phyloP scores from a whole-genome alignment of 73 alveolate genomes.

The Paramecium bursaria region DNA sequence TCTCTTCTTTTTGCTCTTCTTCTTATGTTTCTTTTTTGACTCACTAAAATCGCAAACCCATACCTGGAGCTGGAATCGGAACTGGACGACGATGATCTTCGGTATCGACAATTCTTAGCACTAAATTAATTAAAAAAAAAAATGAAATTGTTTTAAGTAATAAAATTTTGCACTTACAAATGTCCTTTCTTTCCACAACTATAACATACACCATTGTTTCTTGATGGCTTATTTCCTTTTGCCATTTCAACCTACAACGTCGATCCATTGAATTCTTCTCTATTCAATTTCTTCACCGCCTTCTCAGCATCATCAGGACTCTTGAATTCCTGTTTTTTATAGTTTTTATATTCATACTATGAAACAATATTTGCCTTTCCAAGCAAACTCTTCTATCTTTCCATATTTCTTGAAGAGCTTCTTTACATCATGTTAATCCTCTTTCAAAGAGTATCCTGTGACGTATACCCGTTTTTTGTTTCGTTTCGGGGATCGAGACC shows the following conservation, averaged over 20 bases:
- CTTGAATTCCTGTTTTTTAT: slow-evolving; percentile 42
- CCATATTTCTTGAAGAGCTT: slow-evolving; percentile 53
- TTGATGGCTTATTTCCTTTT: slow-evolving; percentile 57
- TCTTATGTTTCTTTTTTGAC: slow-evolving; percentile 51
- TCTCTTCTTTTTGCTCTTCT: slow-evolving; percentile 45
- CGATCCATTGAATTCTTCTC: slow-evolving; percentile 55
- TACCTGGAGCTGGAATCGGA: slow-evolving; percentile 51
- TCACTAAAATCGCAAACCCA: not conserved
- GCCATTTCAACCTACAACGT: slow-evolving; percentile 60
- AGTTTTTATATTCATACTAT: slow-evolving; percentile 2
- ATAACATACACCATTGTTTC: slow-evolving; percentile 49
- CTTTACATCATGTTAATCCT: slow-evolving; percentile 55
- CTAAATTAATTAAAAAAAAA: slow-evolving; percentile 2
- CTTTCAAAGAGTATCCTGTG: slow-evolving; percentile 62
- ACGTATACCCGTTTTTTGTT: slow-evolving; percentile 57
- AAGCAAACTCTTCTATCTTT: slow-evolving; percentile 55
- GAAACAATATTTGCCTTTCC: slow-evolving; percentile 63
- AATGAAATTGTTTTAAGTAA: not conserved
- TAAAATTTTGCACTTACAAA: slow-evolving; percentile 60
- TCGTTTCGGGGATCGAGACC: slow-evolving; percentile 56
- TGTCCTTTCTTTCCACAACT: slow-evolving; percentile 54
- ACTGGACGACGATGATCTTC: slow-evolving; percentile 57
- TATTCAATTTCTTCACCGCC: slow-evolving; percentile 56
- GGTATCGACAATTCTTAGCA: slow-evolving; percentile 57
- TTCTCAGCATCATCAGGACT: slow-evolving; percentile 55